Percentiles rank a stretch among this genome's conserved stretches.
These are phyloP conservation scores for Xylariaceae sp. DNA, from an alignment of 2,329 filamentous ascomycete species.

Conservation along the genomic window DNA sequence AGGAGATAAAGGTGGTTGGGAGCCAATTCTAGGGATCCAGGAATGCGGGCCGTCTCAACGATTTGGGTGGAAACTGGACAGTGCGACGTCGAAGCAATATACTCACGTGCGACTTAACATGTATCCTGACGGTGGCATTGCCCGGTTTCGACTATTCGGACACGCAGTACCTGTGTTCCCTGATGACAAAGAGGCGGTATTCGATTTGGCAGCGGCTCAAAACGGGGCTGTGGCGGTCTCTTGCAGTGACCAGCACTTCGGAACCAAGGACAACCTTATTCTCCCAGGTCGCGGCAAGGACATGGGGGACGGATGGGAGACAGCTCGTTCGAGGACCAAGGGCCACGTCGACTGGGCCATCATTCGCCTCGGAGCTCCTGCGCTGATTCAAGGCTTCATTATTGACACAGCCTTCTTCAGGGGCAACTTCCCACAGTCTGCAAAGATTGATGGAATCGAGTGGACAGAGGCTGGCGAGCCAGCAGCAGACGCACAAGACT, in stretches of 20 bases:
- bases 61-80: conserved; percentile 66
- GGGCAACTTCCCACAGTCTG: conserved; percentile 78
- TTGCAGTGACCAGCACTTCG: conserved; percentile 82
- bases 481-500: conserved; percentile 52
- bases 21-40: conserved; percentile 64
- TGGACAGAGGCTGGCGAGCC: conserved; percentile 54
- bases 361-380: conserved; percentile 65
- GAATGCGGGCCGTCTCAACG: conserved; percentile 71
- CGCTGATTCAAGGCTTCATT: conserved; percentile 61
- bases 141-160: conserved; percentile 73
- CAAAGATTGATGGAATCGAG: conserved; percentile 61
- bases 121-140: conserved; percentile 83
- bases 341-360: conserved; percentile 79
- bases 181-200: conserved; percentile 56
- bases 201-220: conserved; percentile 73
- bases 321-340: conserved; percentile 66
- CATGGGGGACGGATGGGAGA: conserved; percentile 90
- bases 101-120: conserved; percentile 79
- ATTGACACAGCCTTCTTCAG: conserved; percentile 81
- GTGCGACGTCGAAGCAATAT: conserved; percentile 61
- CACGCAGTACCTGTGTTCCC: conserved; percentile 74
- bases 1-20: conserved; percentile 60
- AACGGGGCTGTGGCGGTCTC: conserved; percentile 73
- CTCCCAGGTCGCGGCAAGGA: conserved; percentile 74
- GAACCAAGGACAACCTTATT: conserved; percentile 75